Conservation (phyloP, 2,329 filamentous ascomycete genomes). For the Aspergillus terreus region DNA sequence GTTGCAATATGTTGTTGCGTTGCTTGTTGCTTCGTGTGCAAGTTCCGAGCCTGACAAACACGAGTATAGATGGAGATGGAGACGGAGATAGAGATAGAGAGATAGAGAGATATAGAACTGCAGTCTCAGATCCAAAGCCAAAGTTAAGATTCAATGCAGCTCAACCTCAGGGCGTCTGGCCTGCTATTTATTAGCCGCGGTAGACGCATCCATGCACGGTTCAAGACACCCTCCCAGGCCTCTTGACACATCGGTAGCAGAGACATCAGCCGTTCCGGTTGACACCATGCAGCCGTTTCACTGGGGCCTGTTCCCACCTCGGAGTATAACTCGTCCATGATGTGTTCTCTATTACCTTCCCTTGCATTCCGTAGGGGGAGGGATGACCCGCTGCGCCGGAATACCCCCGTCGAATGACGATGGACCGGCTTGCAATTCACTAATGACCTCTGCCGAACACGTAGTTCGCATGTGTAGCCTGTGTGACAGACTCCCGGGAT, state of each 20-base stretch:
- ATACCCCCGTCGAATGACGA: background rate
- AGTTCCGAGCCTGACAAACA: no score
- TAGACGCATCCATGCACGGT: background rate
- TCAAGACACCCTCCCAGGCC: background rate
- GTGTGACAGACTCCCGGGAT: slow-evolving; percentile 5
- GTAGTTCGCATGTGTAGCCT: slow-evolving; percentile 4
- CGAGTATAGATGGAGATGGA: no score
- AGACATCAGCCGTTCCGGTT: no score
- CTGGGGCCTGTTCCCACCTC: background rate
- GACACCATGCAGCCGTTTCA: no score
- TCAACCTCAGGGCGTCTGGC: background rate
- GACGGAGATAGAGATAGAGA: no score
- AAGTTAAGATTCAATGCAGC: background rate
- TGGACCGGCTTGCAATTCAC: background rate
- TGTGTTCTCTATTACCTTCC: background rate
- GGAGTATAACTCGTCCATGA: background rate
- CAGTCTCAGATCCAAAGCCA: no score
- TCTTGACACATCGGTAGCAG: background rate
- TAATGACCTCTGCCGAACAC: background rate
- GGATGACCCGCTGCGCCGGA: background rate
- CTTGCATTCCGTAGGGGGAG: slow-evolving; percentile 2
- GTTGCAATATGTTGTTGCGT: no score
- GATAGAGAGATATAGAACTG: no score
- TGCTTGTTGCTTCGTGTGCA: no score
- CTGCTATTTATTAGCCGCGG: background rate